phyloP scores from a whole-genome alignment of 805 yeast species.

The Kazachstania africana region DNA sequence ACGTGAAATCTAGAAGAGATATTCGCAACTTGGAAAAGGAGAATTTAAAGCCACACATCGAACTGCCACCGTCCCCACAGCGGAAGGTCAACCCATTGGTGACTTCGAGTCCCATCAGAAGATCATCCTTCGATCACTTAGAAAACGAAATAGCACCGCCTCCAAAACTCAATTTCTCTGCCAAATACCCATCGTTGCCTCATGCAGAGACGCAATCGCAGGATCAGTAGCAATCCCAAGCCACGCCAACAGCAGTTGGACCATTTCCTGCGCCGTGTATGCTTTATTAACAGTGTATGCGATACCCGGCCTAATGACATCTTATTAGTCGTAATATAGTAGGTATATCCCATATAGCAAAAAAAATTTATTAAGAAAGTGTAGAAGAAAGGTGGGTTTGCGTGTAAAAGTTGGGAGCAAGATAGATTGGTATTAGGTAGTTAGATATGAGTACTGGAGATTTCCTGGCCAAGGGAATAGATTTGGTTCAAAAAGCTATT shows the following conservation, averaged over 20 bases:
- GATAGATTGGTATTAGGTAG: no score
- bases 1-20: slow-evolving; percentile 23
- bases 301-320: no score
- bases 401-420: no score
- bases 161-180: slow-evolving; percentile 10
- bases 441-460: slow-evolving; percentile 41
- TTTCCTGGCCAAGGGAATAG: slow-evolving; percentile 89
- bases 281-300: no score
- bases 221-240: not conserved
- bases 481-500: slow-evolving; percentile 84
- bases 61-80: slow-evolving; percentile 22
- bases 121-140: slow-evolving; percentile 1
- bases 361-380: no score
- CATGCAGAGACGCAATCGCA: slow-evolving; percentile 18
- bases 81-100: slow-evolving; percentile 17
- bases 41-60: slow-evolving; percentile 21
- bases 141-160: slow-evolving; percentile 1
- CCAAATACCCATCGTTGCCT: slow-evolving; percentile 24
- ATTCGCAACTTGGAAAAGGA: slow-evolving; percentile 23
- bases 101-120: slow-evolving; percentile 25
- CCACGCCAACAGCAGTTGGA: no score
- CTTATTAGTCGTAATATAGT: no score
- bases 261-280: no score
- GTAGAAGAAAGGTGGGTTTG: no score
- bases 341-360: no score